A percentile compares a stretch with the other conserved stretches of the same genome.
phyloP scores from a whole-genome alignment of 306 rosid genomes.

The Echinosophora koreensis region DNA sequence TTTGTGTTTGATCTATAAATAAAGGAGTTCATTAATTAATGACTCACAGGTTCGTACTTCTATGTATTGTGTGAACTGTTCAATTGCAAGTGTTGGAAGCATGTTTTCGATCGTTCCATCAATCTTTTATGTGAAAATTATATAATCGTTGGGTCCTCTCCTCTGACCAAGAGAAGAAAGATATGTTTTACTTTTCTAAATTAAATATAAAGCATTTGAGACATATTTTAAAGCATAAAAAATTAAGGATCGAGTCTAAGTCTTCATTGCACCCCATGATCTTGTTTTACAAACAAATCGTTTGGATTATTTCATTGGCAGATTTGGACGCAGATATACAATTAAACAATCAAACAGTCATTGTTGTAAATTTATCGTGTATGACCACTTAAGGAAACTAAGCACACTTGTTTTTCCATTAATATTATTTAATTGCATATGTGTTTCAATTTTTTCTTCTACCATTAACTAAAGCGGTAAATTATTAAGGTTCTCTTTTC shows the following conservation, averaged over 20 bases:
- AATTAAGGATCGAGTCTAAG: neutral
- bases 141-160: neutral
- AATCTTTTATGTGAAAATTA: no score
- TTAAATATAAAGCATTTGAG: neutral
- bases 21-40: neutral
- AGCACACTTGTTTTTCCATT: no score
- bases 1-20: neutral
- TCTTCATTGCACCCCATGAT: neutral
- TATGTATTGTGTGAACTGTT: neutral
- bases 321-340: neutral
- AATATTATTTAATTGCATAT: neutral
- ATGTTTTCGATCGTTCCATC: no score
- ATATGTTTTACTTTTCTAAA: neutral
- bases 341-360: neutral
- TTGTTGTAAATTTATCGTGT: no score
- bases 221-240: neutral
- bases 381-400: no score
- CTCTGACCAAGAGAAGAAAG: neutral
- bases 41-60: neutral
- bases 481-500: neutral
- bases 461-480: neutral
- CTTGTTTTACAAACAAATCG: neutral
- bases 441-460: neutral
- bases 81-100: no score
- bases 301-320: neutral